phyloP scores from a whole-genome alignment of 83 land plant species.

The Thuja plicata region DNA sequence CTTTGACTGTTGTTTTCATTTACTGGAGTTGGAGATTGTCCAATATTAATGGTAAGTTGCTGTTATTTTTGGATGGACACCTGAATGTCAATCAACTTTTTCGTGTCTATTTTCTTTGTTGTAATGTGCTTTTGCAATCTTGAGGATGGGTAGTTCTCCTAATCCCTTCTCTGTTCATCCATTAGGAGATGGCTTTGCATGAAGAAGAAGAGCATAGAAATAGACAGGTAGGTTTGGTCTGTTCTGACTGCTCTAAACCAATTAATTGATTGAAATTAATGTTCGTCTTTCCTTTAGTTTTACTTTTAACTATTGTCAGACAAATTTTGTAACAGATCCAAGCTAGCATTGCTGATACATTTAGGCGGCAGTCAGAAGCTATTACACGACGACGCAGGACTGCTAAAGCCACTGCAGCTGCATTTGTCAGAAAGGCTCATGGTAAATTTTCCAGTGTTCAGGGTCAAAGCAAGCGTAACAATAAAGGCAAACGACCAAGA shows the following conservation, averaged over 20 bases:
- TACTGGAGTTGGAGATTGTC: background rate
- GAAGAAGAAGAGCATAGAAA: slow-evolving; percentile 44
- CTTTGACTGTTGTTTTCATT: background rate
- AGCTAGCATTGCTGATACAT: slow-evolving; percentile 79
- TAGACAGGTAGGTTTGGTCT: slow-evolving; percentile 36
- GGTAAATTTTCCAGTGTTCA: slow-evolving; percentile 39
- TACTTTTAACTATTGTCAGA: background rate
- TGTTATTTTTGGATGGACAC: background rate
- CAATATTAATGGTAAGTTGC: background rate
- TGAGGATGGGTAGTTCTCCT: background rate
- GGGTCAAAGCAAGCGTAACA: slow-evolving; percentile 36
- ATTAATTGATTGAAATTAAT: background rate
- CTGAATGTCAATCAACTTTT: background rate
- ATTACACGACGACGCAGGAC: slow-evolving; percentile 52
- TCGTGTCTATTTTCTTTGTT: background rate
- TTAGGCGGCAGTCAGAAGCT: slow-evolving; percentile 82
- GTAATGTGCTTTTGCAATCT: background rate
- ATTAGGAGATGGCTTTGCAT: slow-evolving; percentile 42
- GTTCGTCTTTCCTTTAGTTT: background rate
- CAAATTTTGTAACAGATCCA: slow-evolving; percentile 55
- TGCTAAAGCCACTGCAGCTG: slow-evolving; percentile 51
- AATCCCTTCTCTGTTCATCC: background rate
- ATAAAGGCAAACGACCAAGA: slow-evolving; percentile 26
- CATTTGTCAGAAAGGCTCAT: slow-evolving; percentile 52
- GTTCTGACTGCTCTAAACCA: background rate